A percentile compares a stretch with the other conserved stretches of the same genome.
phyloP scores from a whole-genome alignment of 106 monocot genomes.

The Gastrodia elata region DNA sequence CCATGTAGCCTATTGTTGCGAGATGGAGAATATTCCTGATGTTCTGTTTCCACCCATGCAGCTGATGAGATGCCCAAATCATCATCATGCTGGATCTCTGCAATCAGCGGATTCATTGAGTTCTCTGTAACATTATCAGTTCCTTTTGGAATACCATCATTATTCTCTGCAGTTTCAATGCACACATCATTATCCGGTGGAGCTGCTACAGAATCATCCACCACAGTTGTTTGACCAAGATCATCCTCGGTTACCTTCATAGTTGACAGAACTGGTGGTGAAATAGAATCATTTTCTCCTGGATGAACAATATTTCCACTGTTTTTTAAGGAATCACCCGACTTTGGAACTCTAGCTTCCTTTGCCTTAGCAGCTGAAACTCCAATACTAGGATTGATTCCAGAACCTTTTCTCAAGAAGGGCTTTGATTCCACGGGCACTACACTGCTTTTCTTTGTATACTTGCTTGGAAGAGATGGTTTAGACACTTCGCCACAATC shows the following conservation, averaged over 20 bases:
- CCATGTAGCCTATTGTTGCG: slow-evolving; percentile 21
- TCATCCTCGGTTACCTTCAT: slow-evolving; percentile 22
- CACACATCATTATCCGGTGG: slow-evolving; percentile 21
- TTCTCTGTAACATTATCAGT: slow-evolving; percentile 11
- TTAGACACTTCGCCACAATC: slow-evolving; percentile 38
- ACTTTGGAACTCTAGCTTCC: slow-evolving; percentile 20
- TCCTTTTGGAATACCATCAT: slow-evolving; percentile 15
- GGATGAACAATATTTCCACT: slow-evolving; percentile 28
- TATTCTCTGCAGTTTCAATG: slow-evolving; percentile 22
- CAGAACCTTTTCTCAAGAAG: slow-evolving; percentile 44
- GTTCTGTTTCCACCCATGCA: slow-evolving; percentile 84
- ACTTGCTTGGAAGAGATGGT: slow-evolving; percentile 61
- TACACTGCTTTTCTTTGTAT: slow-evolving; percentile 73
- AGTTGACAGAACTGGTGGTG: slow-evolving; percentile 16
- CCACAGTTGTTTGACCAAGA: slow-evolving; percentile 21
- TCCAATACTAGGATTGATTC: slow-evolving; percentile 24
- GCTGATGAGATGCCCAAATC: slow-evolving; percentile 65
- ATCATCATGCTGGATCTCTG: slow-evolving; percentile 40
- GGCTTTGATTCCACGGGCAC: slow-evolving; percentile 90
- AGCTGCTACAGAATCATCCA: slow-evolving; percentile 23
- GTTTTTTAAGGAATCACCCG: slow-evolving; percentile 33
- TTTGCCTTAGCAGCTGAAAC: slow-evolving; percentile 16
- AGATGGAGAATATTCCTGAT: slow-evolving; percentile 23
- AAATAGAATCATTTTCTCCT: slow-evolving; percentile 25
- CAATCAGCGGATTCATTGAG: slow-evolving; percentile 11